phyloP scores from a whole-genome alignment of 139 green algal genomes.

The Chlorella sp. region DNA sequence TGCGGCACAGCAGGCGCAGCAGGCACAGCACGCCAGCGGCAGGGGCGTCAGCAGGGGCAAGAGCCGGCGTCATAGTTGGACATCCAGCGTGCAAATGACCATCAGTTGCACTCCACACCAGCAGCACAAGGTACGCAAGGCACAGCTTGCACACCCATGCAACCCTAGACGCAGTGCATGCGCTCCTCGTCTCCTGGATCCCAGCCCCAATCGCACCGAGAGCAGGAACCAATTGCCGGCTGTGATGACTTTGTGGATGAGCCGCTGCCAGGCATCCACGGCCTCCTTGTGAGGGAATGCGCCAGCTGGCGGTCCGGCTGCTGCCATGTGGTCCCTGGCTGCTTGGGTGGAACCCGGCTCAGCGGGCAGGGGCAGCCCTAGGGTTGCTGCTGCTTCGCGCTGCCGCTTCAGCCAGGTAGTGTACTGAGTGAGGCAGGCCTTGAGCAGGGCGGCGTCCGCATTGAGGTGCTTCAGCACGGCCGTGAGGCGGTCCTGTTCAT shows the following conservation, averaged over 20 bases:
- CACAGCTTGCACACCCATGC: no score
- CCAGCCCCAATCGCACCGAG: no score
- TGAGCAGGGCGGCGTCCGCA: slow-evolving; percentile 10
- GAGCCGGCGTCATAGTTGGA: no score
- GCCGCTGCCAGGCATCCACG: neutral
- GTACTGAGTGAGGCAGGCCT: neutral
- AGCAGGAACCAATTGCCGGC: slow-evolving; percentile 29
- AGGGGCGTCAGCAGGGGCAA: no score
- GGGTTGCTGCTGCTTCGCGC: neutral
- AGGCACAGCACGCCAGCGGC: neutral
- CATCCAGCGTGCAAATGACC: neutral
- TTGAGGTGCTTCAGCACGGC: neutral
- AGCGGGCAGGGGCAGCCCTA: neutral
- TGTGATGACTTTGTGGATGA: slow-evolving; percentile 13
- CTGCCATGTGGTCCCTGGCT: neutral
- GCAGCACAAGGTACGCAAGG: no score
- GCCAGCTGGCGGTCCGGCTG: neutral
- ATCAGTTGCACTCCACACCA: no score
- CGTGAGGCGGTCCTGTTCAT: slow-evolving; percentile 6
- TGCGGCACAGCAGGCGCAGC: slow-evolving; percentile 7
- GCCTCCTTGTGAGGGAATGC: slow-evolving; percentile 6
- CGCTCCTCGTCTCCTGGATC: no score
- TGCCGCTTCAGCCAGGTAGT: neutral
- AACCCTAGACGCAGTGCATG: no score
- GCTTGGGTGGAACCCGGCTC: neutral